These are phyloP conservation scores for Lactarius indigo DNA, from an alignment of 768 basidiomycete species.

Conservation along the genomic window DNA sequence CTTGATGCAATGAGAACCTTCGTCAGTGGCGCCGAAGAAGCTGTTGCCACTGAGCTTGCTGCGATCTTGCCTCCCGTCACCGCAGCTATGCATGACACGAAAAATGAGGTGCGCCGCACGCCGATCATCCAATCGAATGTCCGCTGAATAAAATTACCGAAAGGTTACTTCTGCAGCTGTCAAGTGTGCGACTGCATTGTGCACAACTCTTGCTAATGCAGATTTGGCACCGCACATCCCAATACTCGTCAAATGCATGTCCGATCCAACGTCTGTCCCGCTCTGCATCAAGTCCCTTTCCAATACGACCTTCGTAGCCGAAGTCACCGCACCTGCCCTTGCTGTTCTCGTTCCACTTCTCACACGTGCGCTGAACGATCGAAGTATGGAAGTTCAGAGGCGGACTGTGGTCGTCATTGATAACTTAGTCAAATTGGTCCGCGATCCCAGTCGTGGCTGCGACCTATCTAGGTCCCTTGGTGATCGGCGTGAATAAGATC, in stretches of 20 bases:
- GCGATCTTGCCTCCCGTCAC: constrained; percentile 83
- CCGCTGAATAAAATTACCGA: constrained; percentile 3
- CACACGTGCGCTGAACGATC: constrained; percentile 86
- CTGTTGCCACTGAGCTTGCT: constrained; percentile 81
- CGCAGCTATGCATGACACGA: constrained; percentile 93
- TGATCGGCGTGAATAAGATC: constrained; percentile 89
- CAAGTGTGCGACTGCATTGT: constrained; percentile 88
- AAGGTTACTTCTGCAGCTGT: constrained; percentile 83
- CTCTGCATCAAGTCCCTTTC: constrained; percentile 94
- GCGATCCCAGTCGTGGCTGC: constrained; percentile 88
- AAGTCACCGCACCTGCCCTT: constrained; percentile 93
- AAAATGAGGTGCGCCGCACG: constrained; percentile 66
- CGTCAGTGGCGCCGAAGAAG: constrained; percentile 62
- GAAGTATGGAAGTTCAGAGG: constrained; percentile 95
- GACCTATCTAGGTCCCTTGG: constrained; percentile 78
- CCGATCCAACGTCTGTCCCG: constrained; percentile 81
- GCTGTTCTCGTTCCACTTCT: constrained; percentile 94
- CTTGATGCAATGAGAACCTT: constrained; percentile 81
- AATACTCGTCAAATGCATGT: constrained; percentile 91
- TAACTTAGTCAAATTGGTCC: constrained; percentile 96
- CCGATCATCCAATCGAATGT: constrained; percentile 11
- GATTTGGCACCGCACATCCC: constrained; percentile 89
- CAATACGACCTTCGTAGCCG: constrained; percentile 93
- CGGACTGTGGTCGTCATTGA: constrained; percentile 92
- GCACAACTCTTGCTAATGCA: constrained; percentile 87